Conservation (phyloP, 2,329 filamentous ascomycete species). For the Reticulascus tulasneorum region DNA sequence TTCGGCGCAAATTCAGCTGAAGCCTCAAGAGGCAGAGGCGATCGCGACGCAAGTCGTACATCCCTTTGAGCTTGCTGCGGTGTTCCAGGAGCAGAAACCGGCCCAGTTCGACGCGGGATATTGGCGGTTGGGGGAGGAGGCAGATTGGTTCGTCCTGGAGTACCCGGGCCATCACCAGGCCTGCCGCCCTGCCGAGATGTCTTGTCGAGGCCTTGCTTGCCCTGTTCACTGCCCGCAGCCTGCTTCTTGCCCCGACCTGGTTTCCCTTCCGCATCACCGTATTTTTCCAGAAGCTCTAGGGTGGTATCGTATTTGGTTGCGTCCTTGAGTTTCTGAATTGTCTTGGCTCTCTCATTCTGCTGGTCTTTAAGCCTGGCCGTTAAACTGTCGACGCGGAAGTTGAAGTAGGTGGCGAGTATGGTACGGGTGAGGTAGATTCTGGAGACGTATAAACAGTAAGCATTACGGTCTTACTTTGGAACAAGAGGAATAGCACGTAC, state of each 20-base stretch:
- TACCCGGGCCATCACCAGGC: constrained; percentile 17
- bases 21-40: constrained; percentile 26
- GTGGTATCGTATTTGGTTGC: constrained; percentile 97
- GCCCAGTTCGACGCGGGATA: constrained; percentile 40
- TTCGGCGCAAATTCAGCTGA: constrained; percentile 72
- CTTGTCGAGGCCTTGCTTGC: constrained; percentile 8
- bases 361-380: constrained; percentile 68
- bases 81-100: constrained; percentile 22
- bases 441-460: constrained; percentile 6
- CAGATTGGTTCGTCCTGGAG: constrained; percentile 41
- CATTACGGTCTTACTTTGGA: not conserved
- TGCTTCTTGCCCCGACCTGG: constrained; percentile 27
- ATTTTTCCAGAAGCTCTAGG: constrained; percentile 88
- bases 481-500: constrained; percentile 41
- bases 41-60: constrained; percentile 14
- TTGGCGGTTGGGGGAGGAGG: constrained; percentile 61
- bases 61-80: constrained; percentile 18
- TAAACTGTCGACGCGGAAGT: constrained; percentile 71
- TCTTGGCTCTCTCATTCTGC: constrained; percentile 74
- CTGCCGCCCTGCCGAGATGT: constrained; percentile 6
- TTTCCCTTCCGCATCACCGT: constrained; percentile 64
- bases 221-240: constrained; percentile 17
- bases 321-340: constrained; percentile 90
- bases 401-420: constrained; percentile 66
- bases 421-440: constrained; percentile 79